A percentile compares a stretch with the other conserved stretches of the same genome.
Evolutionary conservation across 2,329 filamentous ascomycete genomes (phyloP).

Genomic region (Fusarium fracticaudum): DNA sequence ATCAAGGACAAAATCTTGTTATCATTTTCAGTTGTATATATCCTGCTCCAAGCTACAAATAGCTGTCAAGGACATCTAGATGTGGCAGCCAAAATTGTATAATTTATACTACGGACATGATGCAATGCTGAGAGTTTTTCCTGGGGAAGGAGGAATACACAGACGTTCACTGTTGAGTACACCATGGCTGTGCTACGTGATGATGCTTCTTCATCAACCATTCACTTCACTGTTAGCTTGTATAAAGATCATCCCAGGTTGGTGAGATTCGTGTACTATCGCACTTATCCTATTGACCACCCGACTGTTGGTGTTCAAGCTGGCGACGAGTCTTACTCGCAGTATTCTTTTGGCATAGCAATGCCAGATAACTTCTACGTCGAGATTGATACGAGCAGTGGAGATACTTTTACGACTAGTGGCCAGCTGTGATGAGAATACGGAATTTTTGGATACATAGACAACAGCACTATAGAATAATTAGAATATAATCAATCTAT

Average conservation of each 20-base stretch:
- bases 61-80: too few relatives aligned
- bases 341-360: background rate
- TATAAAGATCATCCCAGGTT: background rate
- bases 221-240: too few relatives aligned
- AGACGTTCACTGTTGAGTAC: background rate
- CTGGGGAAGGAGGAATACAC: too few relatives aligned
- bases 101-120: too few relatives aligned
- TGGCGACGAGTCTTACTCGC: background rate
- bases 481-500: background rate
- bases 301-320: background rate
- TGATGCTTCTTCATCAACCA: too few relatives aligned
- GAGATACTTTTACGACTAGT: fast-evolving
- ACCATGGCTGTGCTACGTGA: too few relatives aligned
- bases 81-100: too few relatives aligned
- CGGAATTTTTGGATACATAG: fast-evolving
- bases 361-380: background rate
- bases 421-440: background rate
- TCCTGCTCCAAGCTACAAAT: too few relatives aligned
- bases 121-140: too few relatives aligned
- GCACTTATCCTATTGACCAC: fast-evolving
- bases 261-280: background rate
- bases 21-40: too few relatives aligned
- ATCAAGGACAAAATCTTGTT: too few relatives aligned
- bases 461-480: background rate
- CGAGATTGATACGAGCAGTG: background rate